These are phyloP conservation scores for Tephrocybe sp. DNA, from an alignment of 768 basidiomycete genomes.

Conservation along the genomic window DNA sequence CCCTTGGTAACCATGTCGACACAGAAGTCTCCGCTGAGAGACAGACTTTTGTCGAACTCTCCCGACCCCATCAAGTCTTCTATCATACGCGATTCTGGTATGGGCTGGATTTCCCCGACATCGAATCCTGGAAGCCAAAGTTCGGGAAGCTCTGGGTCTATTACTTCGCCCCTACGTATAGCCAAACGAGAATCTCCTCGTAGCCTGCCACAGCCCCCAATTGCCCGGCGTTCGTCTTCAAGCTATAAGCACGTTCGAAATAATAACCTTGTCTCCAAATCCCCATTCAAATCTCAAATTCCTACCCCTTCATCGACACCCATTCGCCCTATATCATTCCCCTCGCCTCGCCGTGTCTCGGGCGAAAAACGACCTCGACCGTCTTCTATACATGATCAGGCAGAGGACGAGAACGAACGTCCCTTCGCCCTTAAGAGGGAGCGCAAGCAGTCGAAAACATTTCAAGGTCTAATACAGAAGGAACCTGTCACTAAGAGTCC, in stretches of 20 bases:
- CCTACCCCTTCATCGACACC: conserved; percentile 48
- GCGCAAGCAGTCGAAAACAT: conserved; percentile 72
- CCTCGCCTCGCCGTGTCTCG: conserved; percentile 53
- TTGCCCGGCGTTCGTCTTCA: conserved; percentile 72
- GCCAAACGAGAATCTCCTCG: conserved; percentile 64
- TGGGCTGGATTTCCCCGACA: conserved; percentile 59
- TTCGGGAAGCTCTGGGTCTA: conserved; percentile 32
- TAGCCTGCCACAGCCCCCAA: conserved; percentile 39
- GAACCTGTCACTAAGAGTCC: conserved; percentile 85
- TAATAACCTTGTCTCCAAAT: conserved; percentile 82
- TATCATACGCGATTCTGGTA: conserved; percentile 61
- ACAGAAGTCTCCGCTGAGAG: conserved; percentile 51
- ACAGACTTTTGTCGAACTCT: conserved; percentile 61
- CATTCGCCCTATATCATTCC: conserved; percentile 33
- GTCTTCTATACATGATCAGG: conserved; percentile 67
- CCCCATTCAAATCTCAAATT: conserved; percentile 76
- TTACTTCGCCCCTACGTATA: conserved; percentile 72
- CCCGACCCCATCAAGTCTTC: conserved; percentile 65
- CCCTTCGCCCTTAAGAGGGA: conserved; percentile 71
- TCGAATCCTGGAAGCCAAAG: conserved; percentile 29
- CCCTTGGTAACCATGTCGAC: conserved; percentile 28
- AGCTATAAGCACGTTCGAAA: conserved; percentile 78
- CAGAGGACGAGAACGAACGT: conserved; percentile 67
- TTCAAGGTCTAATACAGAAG: conserved; percentile 70
- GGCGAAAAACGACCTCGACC: conserved; percentile 81